Base-by-base conservation (phyloP, 1,284 basidiomycete species). In the Inonotus hispidus region DNA sequence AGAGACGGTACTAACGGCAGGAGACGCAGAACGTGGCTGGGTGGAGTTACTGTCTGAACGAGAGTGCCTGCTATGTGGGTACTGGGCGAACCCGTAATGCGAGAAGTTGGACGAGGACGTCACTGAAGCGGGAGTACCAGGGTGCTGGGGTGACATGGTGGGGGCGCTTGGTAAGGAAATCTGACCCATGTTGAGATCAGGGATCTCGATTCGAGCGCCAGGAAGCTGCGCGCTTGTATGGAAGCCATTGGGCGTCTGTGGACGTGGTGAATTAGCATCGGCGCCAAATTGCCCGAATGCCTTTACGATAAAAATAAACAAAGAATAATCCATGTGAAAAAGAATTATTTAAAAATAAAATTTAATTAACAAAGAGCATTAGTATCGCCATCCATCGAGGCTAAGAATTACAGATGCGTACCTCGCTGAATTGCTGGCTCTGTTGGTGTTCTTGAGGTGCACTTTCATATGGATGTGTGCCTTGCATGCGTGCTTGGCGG, bases 1-100 rank as follows among this genome's bases (percentile, higher is more conserved):
- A 38, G 84, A 84, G 3, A 76, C 73, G 25, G 78, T 77, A 66
- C 85, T 87, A 41, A 81, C 73, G 2, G 84, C 79, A 1, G 87
- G 86, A 0, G 87, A 88, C 13, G 79, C 75, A 8, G 82, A 80
- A 35, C 84, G 83, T 6, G 75, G 77, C 65, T 82, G 77, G 13
- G 76, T 74, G 25, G 73, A 77, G 13, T 74, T 74, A 39, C 78
- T 80, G 47, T 75, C 72, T 1, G 79, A 74, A 67, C 79, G 75
- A 32, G 78, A 75, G 62, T 77, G 79, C 29, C 54, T 52, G 32
- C 46, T 53, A 25, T 38, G 2, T 16, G 58, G 27, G 41, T 60
- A 55, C 14, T 57, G 61, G 21, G 66, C 66, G 35, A 68, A 67
- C 62, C 61, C 67, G 21, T 65, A 61, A 60, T 68, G 67, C 3